A percentile compares a stretch with the other conserved stretches of the same genome.
phyloP scores from a whole-genome alignment of 1,284 basidiomycete genomes.

The Moesziomyces parantarcticus region DNA sequence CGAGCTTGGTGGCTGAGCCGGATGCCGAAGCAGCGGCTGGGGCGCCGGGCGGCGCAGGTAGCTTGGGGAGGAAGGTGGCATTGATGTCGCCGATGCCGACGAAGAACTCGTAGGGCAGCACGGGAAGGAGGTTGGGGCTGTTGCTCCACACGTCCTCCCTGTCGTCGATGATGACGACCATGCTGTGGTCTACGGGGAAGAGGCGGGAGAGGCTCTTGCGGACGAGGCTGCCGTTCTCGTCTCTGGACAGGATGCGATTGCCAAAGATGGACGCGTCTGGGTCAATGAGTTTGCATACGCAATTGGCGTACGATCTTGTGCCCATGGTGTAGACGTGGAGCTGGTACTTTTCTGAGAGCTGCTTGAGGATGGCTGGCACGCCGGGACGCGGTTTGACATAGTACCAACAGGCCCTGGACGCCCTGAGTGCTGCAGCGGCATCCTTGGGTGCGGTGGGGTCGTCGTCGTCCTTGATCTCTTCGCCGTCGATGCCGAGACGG shows the following conservation, averaged over 20 bases:
- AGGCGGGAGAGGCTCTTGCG: slow-evolving; percentile 89
- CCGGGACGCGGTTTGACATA: slow-evolving; percentile 94
- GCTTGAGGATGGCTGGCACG: slow-evolving; percentile 80
- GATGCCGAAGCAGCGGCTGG: slow-evolving; percentile 15
- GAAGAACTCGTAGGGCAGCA: slow-evolving; percentile 97
- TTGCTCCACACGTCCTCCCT: slow-evolving; percentile 97
- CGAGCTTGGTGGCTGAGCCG: slow-evolving; percentile 10
- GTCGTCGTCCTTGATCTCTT: slow-evolving; percentile 64
- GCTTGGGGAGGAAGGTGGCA: slow-evolving; percentile 85
- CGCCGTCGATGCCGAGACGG: slow-evolving; percentile 82
- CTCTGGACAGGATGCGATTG: slow-evolving; percentile 86
- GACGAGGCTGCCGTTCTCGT: slow-evolving; percentile 83
- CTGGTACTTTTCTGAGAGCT: slow-evolving; percentile 84
- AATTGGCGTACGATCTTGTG: slow-evolving; percentile 93
- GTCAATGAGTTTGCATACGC: slow-evolving; percentile 93
- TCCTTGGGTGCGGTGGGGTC: slow-evolving; percentile 26
- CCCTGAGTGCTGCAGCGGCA: slow-evolving; percentile 14
- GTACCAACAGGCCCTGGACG: slow-evolving; percentile 80
- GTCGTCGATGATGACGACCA: slow-evolving; percentile 99
- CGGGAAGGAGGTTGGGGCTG: slow-evolving; percentile 91
- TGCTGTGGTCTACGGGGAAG: slow-evolving; percentile 91
- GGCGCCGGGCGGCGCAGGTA: slow-evolving; percentile 44
- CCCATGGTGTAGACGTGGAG: slow-evolving; percentile 99
- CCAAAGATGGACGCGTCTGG: slow-evolving; percentile 87
- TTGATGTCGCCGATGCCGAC: slow-evolving; percentile 99